Evolutionary conservation across 305 asterid species (phyloP).

Genomic region (Rubia balearica): DNA sequence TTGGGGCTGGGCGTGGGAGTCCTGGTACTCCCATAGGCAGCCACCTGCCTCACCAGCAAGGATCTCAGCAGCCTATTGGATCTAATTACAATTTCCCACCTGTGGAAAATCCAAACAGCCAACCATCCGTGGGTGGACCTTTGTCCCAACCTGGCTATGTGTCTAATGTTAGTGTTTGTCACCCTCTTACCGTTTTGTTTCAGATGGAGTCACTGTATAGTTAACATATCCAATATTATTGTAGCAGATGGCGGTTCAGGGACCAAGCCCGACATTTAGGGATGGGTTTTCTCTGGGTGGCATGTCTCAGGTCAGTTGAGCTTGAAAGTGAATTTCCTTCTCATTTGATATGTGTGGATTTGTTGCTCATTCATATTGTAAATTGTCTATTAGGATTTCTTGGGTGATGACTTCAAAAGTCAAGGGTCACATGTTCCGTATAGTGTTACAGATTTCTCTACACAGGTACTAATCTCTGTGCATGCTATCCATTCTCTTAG

Average conservation of each 20-base stretch:
- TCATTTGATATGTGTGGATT: neutral
- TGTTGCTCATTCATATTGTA: constrained; percentile 20
- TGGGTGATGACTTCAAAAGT: constrained; percentile 95
- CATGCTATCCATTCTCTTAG: neutral
- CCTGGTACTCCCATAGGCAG: constrained; percentile 84
- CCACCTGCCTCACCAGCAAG: constrained; percentile 91
- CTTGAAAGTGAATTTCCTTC: neutral
- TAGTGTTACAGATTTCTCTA: constrained; percentile 76
- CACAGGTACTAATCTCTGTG: constrained; percentile 50
- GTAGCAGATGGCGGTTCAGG: constrained; percentile 71
- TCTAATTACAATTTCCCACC: constrained; percentile 77
- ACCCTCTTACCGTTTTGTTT: neutral
- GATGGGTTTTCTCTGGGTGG: constrained; percentile 92
- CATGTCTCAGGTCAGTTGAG: constrained; percentile 74
- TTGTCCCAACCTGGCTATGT: constrained; percentile 91
- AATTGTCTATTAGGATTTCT: constrained; percentile 59
- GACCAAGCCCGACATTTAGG: constrained; percentile 66
- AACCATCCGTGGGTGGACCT: constrained; percentile 82
- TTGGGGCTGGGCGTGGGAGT: constrained; percentile 91
- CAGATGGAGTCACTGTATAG: neutral
- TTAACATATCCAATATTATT: neutral
- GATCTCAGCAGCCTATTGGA: constrained; percentile 68
- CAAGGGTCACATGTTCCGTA: constrained; percentile 98
- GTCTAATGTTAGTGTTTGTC: constrained; percentile 56
- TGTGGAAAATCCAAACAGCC: constrained; percentile 83